Evolutionary conservation across 306 rosid genomes (phyloP), one percentile per base, ranked within the genome.

Genomic region (Inga oerstediana): DNA sequence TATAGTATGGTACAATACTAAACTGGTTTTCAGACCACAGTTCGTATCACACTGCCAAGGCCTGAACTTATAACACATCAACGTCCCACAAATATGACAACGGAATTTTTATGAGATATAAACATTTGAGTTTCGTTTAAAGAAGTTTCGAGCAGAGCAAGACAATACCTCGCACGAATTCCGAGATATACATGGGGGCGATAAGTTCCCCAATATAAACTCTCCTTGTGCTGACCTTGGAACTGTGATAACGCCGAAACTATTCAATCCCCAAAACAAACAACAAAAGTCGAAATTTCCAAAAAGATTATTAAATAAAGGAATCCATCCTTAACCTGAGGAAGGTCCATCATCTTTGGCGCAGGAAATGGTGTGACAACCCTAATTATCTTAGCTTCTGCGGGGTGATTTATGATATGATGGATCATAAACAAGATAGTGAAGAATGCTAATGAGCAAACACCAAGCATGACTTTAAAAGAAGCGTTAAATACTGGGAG

Each of bases 121-220:
- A 59, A 24, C 8, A 15, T 8, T 61, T 35, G 11, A 77, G 71
- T 58, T 22, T 56, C 8, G 45, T n/a, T n/a, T 20, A 59, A 6
- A 13, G 62, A 16, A 51, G 43, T 30, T 62, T 74, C 43, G n/a
- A 41, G 49, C n/a, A 80, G 39, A n/a, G 68, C 54, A 78, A 78
- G 20, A 34, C 24, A 75, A 75, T 80, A 93, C 99, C 99, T 93
- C 19, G 99, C 93, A 52, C 99, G 94, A 82, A 96, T 83, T 82
- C 99, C 99, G 10, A 96, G 89, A 86, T 96, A 96, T 6, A 86
- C 89, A 61, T 93, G 96, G 35, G 99, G 99, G 24, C 99, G 98
- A 87, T 94, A 93, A 13, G 99, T 96, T 85, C 99, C 99, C 98
- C 99, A 96, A 56, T 94, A 94, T 94, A 96, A 81, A 84, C 95